These are phyloP conservation scores for Eutypa lata DNA, from an alignment of 2,329 filamentous ascomycete genomes.

Conservation along the genomic window DNA sequence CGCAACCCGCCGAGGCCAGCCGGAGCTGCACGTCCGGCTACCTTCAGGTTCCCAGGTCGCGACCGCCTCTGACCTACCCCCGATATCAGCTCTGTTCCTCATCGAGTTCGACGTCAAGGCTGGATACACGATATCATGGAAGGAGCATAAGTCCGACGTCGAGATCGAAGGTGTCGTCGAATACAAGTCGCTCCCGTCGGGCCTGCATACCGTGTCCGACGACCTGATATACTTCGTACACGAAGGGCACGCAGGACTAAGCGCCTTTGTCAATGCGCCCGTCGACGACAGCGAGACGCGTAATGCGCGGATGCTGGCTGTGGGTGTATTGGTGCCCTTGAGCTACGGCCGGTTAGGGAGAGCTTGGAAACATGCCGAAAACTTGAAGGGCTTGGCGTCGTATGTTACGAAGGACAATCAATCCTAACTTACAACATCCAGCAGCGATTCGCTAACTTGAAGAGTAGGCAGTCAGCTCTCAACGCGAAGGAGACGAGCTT, in stretches of 20 bases:
- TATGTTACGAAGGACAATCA: constrained; percentile 37
- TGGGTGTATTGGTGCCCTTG: constrained; percentile 82
- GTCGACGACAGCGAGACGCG: constrained; percentile 74
- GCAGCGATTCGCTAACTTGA: constrained; percentile 16
- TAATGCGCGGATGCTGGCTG: constrained; percentile 88
- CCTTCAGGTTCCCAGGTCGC: constrained; percentile 29
- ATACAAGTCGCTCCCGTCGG: constrained; percentile 93
- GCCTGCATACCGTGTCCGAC: constrained; percentile 80
- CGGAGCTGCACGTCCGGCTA: constrained; percentile 30
- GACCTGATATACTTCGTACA: constrained; percentile 96
- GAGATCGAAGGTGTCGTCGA: constrained; percentile 84
- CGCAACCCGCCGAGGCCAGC: constrained; percentile 30
- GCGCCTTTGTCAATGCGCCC: constrained; percentile 83
- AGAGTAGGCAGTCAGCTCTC: constrained; percentile 55
- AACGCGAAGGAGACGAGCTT: constrained; percentile 60
- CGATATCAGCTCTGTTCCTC: constrained; percentile 77
- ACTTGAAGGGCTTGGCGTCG: constrained; percentile 71
- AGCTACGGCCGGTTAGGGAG: constrained; percentile 82
- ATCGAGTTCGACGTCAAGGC: constrained; percentile 92
- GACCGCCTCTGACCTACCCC: constrained; percentile 46
- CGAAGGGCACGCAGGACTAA: constrained; percentile 77
- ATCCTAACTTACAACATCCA: neutral
- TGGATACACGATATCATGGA: constrained; percentile 89
- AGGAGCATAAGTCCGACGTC: constrained; percentile 66
- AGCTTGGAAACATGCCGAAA: constrained; percentile 82